Base-by-base conservation (phyloP, 139 green algal genomes). In the Chlorella vulgaris region DNA sequence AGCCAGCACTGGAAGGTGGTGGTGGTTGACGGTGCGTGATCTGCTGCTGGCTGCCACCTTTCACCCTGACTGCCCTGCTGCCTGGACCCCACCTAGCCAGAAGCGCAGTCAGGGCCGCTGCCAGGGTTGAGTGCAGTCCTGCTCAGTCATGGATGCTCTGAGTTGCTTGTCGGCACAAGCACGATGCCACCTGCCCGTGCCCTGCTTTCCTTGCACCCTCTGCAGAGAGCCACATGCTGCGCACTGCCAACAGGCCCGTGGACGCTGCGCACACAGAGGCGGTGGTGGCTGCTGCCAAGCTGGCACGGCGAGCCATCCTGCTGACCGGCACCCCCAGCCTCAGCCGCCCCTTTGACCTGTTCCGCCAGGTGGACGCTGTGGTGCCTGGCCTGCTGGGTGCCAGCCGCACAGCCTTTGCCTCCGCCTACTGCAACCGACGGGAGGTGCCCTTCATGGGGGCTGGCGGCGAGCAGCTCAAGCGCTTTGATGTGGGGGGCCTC, bases 321-420 rank as follows among this genome's bases (percentile, higher is more conserved):
- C 91, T 98, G 58, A 91, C 88, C 1, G 96, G 96, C 29, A 99
- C 96, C 3, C 96, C 96, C 22, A 95, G 88, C 39, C 89, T 99
- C 40, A 89, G 66, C 26, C 84, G 89, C 24, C 95, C 95, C 7
- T 98, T 93, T 81, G 95, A 98, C 85, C 88, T 98, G 38, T 96
- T 86, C 86, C 73, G 87, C 2, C 94, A 97, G 90, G 87, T 96
- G 53, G 92, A 98, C 51, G 83, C 87, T 6, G 74, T 99, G 29
- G 67, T 87, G 63, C 92, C 93, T 1, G 91, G 93, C 0, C 82
- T 98, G 58, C 83, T 99, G 43, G 92, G 92, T 21, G 42, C 4
- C 53, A 91, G 51, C 78, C 93, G 96, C 81, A 87, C 93, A 18
- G 85, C 83, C 4, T 99, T 98, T 83, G 91, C 91, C 0, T 35